Evolutionary conservation across 2,329 filamentous ascomycete species (phyloP).

Genomic region (Verticillium longisporum): DNA sequence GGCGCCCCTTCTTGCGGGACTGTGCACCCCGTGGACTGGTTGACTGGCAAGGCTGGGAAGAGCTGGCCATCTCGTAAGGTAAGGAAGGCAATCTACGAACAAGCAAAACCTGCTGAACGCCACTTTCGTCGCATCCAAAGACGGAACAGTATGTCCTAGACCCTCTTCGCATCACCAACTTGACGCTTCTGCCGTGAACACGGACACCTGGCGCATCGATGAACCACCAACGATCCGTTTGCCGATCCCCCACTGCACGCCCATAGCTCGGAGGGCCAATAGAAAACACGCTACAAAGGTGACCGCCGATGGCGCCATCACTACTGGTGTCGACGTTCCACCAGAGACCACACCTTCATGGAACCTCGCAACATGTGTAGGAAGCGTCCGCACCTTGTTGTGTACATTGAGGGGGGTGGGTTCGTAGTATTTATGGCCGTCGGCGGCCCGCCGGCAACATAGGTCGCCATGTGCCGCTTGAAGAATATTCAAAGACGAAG

Average conservation of each 20-base stretch:
- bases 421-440: not conserved
- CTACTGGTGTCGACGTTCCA: not conserved
- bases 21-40: no score
- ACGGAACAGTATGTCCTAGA: not conserved
- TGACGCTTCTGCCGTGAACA: not conserved
- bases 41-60: no score
- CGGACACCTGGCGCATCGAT: not conserved
- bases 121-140: no score
- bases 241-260: not conserved
- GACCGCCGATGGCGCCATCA: slow-evolving; percentile 1
- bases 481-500: no score
- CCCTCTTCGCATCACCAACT: not conserved
- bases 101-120: no score
- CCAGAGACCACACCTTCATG: not conserved
- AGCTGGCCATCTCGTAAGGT: not conserved
- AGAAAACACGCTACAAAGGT: not conserved
- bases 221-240: not conserved
- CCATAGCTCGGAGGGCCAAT: not conserved
- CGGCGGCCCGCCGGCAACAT: not conserved
- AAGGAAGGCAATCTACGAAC: no score
- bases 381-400: not conserved
- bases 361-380: not conserved
- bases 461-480: not conserved
- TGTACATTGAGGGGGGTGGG: not conserved
- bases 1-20: no score